Base-by-base conservation (phyloP, 164 flowering plant genomes). In the Kalanchoe fedtschenkoi region DNA sequence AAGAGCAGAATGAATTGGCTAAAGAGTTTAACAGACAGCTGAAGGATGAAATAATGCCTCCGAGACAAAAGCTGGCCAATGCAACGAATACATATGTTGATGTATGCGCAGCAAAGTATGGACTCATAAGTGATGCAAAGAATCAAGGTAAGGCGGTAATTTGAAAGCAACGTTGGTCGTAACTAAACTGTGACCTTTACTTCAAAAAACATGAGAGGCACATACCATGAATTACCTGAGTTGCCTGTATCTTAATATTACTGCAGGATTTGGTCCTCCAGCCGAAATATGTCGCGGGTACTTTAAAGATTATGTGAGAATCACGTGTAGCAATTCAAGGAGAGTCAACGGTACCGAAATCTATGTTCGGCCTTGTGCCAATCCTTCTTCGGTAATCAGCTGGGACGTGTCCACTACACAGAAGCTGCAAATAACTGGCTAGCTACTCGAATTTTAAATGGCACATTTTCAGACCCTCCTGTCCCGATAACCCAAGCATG, bases 371-470 rank as follows among this genome's bases (percentile, higher is more conserved):
- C 28, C 66, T 26, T 63, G 66, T 34, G 22, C 22, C 13, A 35
- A 53, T 63, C 66, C 59, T 1, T 63, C 66, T 33, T 17, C 42
- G 35, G 34, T 63, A 38, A 43, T 63, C 43, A 63, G 66, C 21
- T 64, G 66, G 66, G 66, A 64, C 37, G 66, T 43, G 60, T 64
- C n/a, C 66, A 64, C 46, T 64, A 64, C 46, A 64, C 66, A 4
- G 60, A 64, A 58, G 66, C 67, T 38, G 67, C 67, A 26, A 65
- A 65, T 41, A 9, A 28, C 11, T 56, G 51, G 67, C 34, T 65
- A 11, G 61, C 67, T 9, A 21, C 34, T 39, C 61, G 29, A 6
- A 56, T 65, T 9, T 8, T 57, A 26, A 65, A 42, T 22, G 67
- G 61, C 16, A 26, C 62, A 41, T 42, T 53, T 0, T 65, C 67